These are phyloP conservation scores for Ogataea nonfermentans DNA, from an alignment of 805 yeast species.

Conservation along the genomic window DNA sequence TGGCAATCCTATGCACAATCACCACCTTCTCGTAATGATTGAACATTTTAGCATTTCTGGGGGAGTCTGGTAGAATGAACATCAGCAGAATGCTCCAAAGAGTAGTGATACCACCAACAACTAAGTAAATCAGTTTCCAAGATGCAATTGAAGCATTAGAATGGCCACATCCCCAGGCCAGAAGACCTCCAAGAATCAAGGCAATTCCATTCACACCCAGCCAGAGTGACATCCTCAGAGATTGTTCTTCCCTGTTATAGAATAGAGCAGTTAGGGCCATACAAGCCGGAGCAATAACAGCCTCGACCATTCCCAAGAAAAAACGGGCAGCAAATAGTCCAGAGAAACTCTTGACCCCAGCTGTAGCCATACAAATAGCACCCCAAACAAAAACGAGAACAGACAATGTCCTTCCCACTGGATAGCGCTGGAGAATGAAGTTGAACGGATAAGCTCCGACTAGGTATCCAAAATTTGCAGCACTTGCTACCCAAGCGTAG, in stretches of 20 bases:
- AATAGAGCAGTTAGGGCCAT: conserved; percentile 29
- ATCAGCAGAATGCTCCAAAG: conserved; percentile 26
- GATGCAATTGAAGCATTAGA: conserved; percentile 27
- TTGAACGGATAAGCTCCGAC: conserved; percentile 45
- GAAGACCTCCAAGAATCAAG: conserved; percentile 44
- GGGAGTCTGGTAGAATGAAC: conserved; percentile 28
- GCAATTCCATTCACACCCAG: conserved; percentile 47
- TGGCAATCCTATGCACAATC: conserved; percentile 24
- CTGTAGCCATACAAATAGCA: conserved; percentile 45
- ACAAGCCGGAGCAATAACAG: conserved; percentile 36
- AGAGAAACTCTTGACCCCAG: conserved; percentile 37
- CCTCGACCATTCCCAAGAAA: conserved; percentile 37
- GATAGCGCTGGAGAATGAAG: conserved; percentile 46
- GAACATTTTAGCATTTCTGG: conserved; percentile 29
- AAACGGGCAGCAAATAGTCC: conserved; percentile 35
- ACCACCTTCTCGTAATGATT: conserved; percentile 27
- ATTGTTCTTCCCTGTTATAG: conserved; percentile 35
- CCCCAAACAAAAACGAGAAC: conserved; percentile 45
- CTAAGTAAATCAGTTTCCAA: conserved; percentile 24
- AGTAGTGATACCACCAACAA: conserved; percentile 40
- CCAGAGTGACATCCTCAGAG: conserved; percentile 37
- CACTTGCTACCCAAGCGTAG: conserved; percentile 42
- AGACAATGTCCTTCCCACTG: conserved; percentile 42
- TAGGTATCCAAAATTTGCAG: conserved; percentile 43
- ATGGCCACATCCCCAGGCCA: conserved; percentile 50